A percentile compares a stretch with the other conserved stretches of the same genome.
Conservation (phyloP, 1,139 yeast genomes). For the Lodderomyces beijingensis region DNA sequence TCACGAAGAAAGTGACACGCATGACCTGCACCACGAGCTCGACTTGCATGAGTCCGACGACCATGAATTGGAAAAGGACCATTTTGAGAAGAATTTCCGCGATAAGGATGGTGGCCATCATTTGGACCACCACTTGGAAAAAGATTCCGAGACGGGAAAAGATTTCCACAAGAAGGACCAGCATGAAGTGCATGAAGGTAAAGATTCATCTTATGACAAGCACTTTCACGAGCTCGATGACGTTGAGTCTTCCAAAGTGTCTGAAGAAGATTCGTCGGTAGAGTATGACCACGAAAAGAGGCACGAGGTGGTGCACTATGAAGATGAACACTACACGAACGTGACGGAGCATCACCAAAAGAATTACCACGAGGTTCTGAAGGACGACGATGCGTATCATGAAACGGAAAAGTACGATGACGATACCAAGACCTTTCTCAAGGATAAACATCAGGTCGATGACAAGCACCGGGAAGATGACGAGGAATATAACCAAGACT, state of each 20-base stretch:
- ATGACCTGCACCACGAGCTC: slow-evolving; percentile 3
- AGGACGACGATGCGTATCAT: slow-evolving; percentile 2
- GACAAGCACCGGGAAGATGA: slow-evolving; percentile 5
- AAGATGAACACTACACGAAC: slow-evolving; percentile 4
- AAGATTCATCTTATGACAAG: slow-evolving; percentile 3
- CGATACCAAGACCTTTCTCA: slow-evolving; percentile 2
- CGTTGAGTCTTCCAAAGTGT: slow-evolving; percentile 2
- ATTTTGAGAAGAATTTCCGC: slow-evolving; percentile 3
- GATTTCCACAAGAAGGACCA: slow-evolving; percentile 4
- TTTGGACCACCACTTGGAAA: slow-evolving; percentile 2
- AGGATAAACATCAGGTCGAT: slow-evolving; percentile 4
- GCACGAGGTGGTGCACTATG: slow-evolving; percentile 5
- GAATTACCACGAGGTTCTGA: slow-evolving; percentile 2
- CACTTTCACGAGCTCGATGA: slow-evolving; percentile 4
- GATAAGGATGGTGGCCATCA: slow-evolving; percentile 3
- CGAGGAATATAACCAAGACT: slow-evolving; percentile 2
- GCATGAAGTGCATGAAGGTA: slow-evolving; percentile 2
- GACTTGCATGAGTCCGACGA: slow-evolving; percentile 4
- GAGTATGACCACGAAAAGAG: slow-evolving; percentile 4
- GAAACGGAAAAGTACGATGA: slow-evolving; percentile 1
- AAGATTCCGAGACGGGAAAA: slow-evolving; percentile 1
- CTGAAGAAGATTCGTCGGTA: slow-evolving; percentile 1
- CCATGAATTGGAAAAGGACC: slow-evolving; percentile 3
- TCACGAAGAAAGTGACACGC: slow-evolving; percentile 2
- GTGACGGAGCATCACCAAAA: slow-evolving; percentile 4